phyloP scores from a whole-genome alignment of 108 stramenopile genomes.

The Fragilariopsis cylindrus region DNA sequence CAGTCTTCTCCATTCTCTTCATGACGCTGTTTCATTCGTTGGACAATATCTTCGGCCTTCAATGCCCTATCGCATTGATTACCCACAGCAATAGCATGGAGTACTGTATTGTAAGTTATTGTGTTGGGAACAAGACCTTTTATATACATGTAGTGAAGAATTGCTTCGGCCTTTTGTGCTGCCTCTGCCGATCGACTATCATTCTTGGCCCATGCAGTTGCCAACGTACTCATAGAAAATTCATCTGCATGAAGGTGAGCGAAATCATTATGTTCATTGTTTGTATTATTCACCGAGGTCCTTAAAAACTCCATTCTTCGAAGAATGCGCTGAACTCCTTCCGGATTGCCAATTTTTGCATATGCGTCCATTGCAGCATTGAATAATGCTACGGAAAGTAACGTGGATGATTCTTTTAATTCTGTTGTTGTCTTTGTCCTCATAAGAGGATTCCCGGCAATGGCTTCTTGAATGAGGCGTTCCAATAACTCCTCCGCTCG shows the following conservation, averaged over 20 bases:
- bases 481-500: slow-evolving; percentile 32
- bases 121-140: slow-evolving; percentile 52
- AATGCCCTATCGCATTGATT: slow-evolving; percentile 38
- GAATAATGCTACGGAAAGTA: slow-evolving; percentile 22
- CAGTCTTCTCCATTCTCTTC: slow-evolving; percentile 35
- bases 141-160: slow-evolving; percentile 60
- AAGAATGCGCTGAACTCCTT: slow-evolving; percentile 28
- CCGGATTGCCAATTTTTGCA: slow-evolving; percentile 33
- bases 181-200: slow-evolving; percentile 27
- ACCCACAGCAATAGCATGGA: slow-evolving; percentile 54
- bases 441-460: slow-evolving; percentile 29
- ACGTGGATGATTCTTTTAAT: background rate
- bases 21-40: slow-evolving; percentile 48
- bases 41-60: slow-evolving; percentile 40
- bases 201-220: slow-evolving; percentile 41
- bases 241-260: slow-evolving; percentile 28
- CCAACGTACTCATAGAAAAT: slow-evolving; percentile 36
- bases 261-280: slow-evolving; percentile 8
- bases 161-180: slow-evolving; percentile 42
- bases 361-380: slow-evolving; percentile 38
- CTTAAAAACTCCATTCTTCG: slow-evolving; percentile 30
- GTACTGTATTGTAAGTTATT: slow-evolving; percentile 58
- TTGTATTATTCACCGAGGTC: background rate
- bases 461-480: slow-evolving; percentile 31
- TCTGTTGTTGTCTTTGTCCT: slow-evolving; percentile 3